A percentile compares a stretch with the other conserved stretches of the same genome.
Evolutionary conservation across 2,329 filamentous ascomycete genomes (phyloP).

Genomic region (Lachnellula hyalina): DNA sequence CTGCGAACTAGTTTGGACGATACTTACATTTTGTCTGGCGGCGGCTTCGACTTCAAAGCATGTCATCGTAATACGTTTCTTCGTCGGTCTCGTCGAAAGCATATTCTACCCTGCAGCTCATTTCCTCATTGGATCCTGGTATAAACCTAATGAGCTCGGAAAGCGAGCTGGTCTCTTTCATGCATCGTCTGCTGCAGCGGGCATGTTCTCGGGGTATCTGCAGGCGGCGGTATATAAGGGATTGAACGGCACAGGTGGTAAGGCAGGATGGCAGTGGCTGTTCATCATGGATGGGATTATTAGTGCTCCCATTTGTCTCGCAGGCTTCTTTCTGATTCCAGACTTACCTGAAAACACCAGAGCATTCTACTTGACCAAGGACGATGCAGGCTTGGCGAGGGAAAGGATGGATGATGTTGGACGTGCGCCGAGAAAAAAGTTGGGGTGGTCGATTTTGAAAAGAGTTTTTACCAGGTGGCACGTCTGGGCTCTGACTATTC

Average conservation of each 20-base stretch:
- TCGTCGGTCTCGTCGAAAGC: constrained; percentile 33
- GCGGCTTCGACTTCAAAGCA: constrained; percentile 31
- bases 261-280: constrained; percentile 42
- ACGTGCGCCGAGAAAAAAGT: constrained; percentile 23
- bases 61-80: constrained; percentile 39
- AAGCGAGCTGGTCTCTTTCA: constrained; percentile 41
- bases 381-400: constrained; percentile 18
- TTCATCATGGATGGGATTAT: constrained; percentile 41
- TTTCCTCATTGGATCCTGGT: constrained; percentile 38
- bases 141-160: constrained; percentile 38
- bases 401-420: constrained; percentile 26
- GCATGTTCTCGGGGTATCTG: constrained; percentile 41
- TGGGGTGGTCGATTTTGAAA: constrained; percentile 23
- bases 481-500: constrained; percentile 33
- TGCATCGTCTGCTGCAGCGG: constrained; percentile 32
- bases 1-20: constrained; percentile 35
- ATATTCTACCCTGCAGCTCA: constrained; percentile 27
- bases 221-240: constrained; percentile 38
- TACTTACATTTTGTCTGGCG: constrained; percentile 34
- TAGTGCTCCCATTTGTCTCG: constrained; percentile 27
- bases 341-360: constrained; percentile 26
- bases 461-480: constrained; percentile 34
- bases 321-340: constrained; percentile 28
- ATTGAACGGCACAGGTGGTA: constrained; percentile 35
- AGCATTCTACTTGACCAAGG: constrained; percentile 22